Percentiles rank a stretch among this genome's conserved stretches.
Evolutionary conservation across 768 basidiomycete genomes (phyloP).

Genomic region (Plicaturopsis crispa): DNA sequence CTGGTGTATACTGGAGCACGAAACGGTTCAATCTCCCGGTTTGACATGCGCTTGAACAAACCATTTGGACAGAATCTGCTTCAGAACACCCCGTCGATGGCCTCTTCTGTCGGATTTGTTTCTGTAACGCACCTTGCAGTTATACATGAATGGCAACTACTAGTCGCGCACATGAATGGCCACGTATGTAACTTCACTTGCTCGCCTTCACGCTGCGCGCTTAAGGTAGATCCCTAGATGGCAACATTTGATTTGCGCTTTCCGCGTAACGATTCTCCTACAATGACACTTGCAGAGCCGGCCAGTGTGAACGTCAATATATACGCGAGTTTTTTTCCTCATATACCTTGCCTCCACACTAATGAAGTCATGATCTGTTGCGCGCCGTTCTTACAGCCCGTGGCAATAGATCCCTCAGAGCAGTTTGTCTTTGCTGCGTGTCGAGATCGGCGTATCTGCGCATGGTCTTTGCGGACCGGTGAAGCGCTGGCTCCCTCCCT

Average conservation of each 20-base stretch:
- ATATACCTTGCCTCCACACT: no score
- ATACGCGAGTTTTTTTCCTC: no score
- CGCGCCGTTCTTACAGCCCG: slow-evolving; percentile 49
- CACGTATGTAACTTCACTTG: slow-evolving; percentile 30
- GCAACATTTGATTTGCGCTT: slow-evolving; percentile 59
- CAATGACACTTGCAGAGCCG: slow-evolving; percentile 42
- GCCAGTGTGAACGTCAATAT: no score
- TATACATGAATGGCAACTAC: slow-evolving; percentile 42
- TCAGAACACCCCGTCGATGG: no score
- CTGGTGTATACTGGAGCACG: slow-evolving; percentile 50
- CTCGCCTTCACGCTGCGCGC: neutral
- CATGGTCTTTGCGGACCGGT: slow-evolving; percentile 62
- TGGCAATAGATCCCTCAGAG: slow-evolving; percentile 47
- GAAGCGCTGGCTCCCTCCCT: slow-evolving; percentile 24
- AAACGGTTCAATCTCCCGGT: slow-evolving; percentile 50
- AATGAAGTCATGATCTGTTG: no score
- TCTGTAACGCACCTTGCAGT: slow-evolving; percentile 49
- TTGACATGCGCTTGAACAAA: slow-evolving; percentile 44
- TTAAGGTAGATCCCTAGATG: slow-evolving; percentile 29
- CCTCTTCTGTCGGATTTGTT: no score
- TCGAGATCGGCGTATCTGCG: slow-evolving; percentile 53
- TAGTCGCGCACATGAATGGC: slow-evolving; percentile 55
- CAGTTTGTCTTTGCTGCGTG: slow-evolving; percentile 64
- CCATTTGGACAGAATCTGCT: slow-evolving; percentile 32
- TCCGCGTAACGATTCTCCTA: slow-evolving; percentile 31